Conservation (phyloP, 2,329 filamentous ascomycete genomes). For the Endothia cerciana region DNA sequence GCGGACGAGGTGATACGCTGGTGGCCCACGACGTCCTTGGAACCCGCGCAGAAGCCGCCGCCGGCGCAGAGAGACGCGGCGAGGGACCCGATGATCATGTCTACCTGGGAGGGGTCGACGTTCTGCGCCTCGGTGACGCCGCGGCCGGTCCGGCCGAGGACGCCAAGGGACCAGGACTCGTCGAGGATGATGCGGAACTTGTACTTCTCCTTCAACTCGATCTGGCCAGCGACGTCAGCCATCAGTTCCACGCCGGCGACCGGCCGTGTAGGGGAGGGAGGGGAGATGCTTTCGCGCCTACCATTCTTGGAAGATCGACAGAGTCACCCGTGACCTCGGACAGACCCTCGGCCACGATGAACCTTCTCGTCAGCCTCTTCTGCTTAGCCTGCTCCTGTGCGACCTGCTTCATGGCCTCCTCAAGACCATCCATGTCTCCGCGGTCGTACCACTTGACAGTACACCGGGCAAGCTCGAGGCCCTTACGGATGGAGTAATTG, state of each 20-base stretch:
- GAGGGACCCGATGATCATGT: constrained; percentile 96
- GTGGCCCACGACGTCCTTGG: constrained; percentile 90
- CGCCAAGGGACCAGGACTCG: constrained; percentile 96
- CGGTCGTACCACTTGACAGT: constrained; percentile 94
- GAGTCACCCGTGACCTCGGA: constrained; percentile 91
- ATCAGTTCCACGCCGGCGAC: background rate
- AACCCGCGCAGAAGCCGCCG: constrained; percentile 93
- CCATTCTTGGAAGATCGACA: constrained; percentile 82
- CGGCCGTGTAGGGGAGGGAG: too few species aligned
- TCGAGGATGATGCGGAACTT: constrained; percentile 98
- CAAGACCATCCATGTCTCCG: constrained; percentile 92
- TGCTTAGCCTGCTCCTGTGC: constrained; percentile 82
- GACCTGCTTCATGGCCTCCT: constrained; percentile 81
- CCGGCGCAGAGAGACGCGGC: constrained; percentile 88
- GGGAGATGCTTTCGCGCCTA: constrained; percentile 47
- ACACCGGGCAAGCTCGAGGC: constrained; percentile 89
- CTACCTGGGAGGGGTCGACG: constrained; percentile 88
- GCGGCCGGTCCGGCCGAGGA: constrained; percentile 86
- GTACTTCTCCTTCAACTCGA: constrained; percentile 93
- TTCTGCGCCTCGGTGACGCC: constrained; percentile 96
- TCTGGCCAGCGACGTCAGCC: constrained; percentile 46
- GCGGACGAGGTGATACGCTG: constrained; percentile 91
- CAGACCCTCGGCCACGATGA: constrained; percentile 93
- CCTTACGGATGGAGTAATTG: constrained; percentile 93
- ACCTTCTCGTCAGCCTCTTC: constrained; percentile 87